phyloP scores from a whole-genome alignment of 495 filamentous ascomycete genomes.

The Daldinia decipiens region DNA sequence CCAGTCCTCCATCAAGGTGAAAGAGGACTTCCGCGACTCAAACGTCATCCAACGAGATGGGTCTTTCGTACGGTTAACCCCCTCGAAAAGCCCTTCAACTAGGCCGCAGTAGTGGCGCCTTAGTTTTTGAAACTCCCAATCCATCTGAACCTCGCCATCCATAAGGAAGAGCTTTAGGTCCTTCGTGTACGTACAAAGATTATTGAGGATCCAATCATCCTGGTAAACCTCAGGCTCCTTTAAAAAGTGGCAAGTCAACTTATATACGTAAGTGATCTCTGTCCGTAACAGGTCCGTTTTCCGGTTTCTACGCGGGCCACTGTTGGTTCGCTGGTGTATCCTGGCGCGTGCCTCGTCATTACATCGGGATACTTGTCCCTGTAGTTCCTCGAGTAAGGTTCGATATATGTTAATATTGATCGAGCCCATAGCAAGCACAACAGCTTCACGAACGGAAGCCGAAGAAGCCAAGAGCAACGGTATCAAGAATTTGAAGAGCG shows the following conservation, averaged over 20 bases:
- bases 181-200: slow-evolving; percentile 88
- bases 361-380: slow-evolving; percentile 80
- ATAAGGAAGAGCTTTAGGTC: slow-evolving; percentile 93
- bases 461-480: slow-evolving; percentile 83
- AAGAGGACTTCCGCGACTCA: slow-evolving; percentile 90
- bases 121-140: slow-evolving; percentile 94
- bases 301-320: slow-evolving; percentile 76
- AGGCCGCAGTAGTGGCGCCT: slow-evolving; percentile 93
- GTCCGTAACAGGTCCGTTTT: slow-evolving; percentile 88
- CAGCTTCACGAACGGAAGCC: slow-evolving; percentile 82
- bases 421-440: slow-evolving; percentile 90
- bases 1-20: slow-evolving; percentile 98
- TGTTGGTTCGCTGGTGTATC: slow-evolving; percentile 82
- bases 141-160: slow-evolving; percentile 92
- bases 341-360: slow-evolving; percentile 90
- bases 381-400: slow-evolving; percentile 87
- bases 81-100: slow-evolving; percentile 91
- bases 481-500: slow-evolving; percentile 89
- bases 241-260: slow-evolving; percentile 91
- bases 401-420: slow-evolving; percentile 97
- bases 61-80: slow-evolving; percentile 86
- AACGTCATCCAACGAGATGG: slow-evolving; percentile 94
- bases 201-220: slow-evolving; percentile 92
- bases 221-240: slow-evolving; percentile 79
- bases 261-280: slow-evolving; percentile 95